Conservation (phyloP, 2,329 filamentous ascomycete genomes). For the Ceratocystis huliohia region DNA sequence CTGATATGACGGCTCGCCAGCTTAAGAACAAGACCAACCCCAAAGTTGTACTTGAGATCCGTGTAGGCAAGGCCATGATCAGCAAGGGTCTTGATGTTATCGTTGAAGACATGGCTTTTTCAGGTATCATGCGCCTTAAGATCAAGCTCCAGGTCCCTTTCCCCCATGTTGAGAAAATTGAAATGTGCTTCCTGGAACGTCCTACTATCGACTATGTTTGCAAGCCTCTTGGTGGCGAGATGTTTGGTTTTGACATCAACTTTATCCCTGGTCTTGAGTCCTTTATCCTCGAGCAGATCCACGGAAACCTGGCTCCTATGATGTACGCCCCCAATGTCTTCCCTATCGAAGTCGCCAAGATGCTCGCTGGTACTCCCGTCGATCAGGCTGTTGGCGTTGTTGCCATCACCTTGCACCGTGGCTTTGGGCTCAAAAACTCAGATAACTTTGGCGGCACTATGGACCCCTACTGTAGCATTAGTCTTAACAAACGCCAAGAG, state of each 20-base stretch:
- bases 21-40: slow-evolving; percentile 94
- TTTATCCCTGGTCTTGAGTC: slow-evolving; percentile 88
- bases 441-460: slow-evolving; percentile 87
- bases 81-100: slow-evolving; percentile 96
- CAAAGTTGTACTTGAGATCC: slow-evolving; percentile 88
- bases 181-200: slow-evolving; percentile 84
- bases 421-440: slow-evolving; percentile 82
- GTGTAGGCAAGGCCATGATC: slow-evolving; percentile 89
- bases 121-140: slow-evolving; percentile 90
- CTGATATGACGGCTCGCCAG: slow-evolving; percentile 81
- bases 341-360: slow-evolving; percentile 95
- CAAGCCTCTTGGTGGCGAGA: slow-evolving; percentile 92
- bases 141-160: slow-evolving; percentile 94
- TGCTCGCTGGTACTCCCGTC: slow-evolving; percentile 85
- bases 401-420: slow-evolving; percentile 80
- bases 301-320: slow-evolving; percentile 86
- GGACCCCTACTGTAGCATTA: slow-evolving; percentile 79
- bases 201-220: slow-evolving; percentile 93
- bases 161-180: slow-evolving; percentile 85
- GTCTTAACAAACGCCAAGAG: slow-evolving; percentile 67
- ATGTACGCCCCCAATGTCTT: slow-evolving; percentile 98
- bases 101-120: slow-evolving; percentile 94
- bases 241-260: slow-evolving; percentile 95
- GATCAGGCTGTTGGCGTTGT: slow-evolving; percentile 93
- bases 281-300: slow-evolving; percentile 94